These are phyloP conservation scores for Penicillium salamii DNA, from an alignment of 495 filamentous ascomycete species.

Conservation along the genomic window DNA sequence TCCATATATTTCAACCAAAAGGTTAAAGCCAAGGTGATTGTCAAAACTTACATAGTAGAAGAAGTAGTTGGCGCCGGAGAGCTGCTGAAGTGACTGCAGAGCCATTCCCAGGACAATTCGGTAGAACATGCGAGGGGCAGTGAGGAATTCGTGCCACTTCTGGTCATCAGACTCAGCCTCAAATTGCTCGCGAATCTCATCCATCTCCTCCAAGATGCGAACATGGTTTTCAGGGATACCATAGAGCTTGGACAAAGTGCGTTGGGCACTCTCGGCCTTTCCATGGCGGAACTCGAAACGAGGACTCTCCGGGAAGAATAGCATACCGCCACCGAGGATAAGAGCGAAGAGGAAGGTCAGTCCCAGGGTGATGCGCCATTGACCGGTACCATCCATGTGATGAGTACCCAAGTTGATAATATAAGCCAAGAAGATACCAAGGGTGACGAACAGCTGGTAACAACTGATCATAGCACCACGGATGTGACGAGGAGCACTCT, in stretches of 20 bases:
- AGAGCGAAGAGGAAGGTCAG: conserved; percentile 72
- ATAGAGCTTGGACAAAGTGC: conserved; percentile 65
- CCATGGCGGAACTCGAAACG: conserved; percentile 67
- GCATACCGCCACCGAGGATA: conserved; percentile 69
- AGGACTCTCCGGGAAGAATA: conserved; percentile 69
- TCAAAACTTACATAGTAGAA: conserved; percentile 69
- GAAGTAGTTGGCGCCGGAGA: conserved; percentile 70
- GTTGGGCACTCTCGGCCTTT: conserved; percentile 58
- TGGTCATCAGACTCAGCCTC: conserved; percentile 53
- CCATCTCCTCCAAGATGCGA: conserved; percentile 64
- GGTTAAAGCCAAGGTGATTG: neutral
- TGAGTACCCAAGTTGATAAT: conserved; percentile 77
- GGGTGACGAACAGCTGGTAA: conserved; percentile 87
- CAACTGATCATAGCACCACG: conserved; percentile 65
- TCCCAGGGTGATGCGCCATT: conserved; percentile 79
- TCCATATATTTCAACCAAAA: neutral
- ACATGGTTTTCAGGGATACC: conserved; percentile 64
- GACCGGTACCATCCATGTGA: conserved; percentile 40
- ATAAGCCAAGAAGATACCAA: conserved; percentile 79
- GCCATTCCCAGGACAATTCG: conserved; percentile 64
- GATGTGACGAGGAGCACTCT: conserved; percentile 63
- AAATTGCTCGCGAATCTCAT: conserved; percentile 60
- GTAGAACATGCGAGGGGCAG: conserved; percentile 69
- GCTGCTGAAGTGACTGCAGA: conserved; percentile 68
- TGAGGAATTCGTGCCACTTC: conserved; percentile 67